Base-by-base conservation (phyloP, 2,329 filamentous ascomycete genomes). In the Ceratocystis lukuohia region DNA sequence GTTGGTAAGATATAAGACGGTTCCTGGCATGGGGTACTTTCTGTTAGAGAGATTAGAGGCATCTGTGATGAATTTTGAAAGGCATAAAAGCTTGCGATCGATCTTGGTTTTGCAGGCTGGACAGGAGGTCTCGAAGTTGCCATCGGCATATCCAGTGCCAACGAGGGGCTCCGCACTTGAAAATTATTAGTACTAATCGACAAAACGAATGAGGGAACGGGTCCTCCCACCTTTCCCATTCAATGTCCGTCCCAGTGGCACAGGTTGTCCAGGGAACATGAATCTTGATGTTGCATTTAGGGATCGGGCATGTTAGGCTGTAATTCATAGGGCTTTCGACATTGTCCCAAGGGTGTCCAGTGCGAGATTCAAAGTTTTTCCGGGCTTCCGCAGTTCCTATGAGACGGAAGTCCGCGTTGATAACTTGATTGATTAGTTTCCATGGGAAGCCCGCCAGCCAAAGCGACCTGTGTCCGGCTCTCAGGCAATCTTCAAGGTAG, bases 401-500 rank as follows among this genome's bases (percentile, higher is more conserved):
- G 71, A 87, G 89, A 64, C 79, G 78, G 71, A 88, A 86, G 22
- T 78, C 74, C 7, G 77, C 74, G 70, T 88, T 79, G 69, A 91
- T 88, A 44, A 78, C 80, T 1, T 75, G 70, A 66, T 84, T 79
- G 57, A 88, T 75, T 0, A 79, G 72, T 15, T 78, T 71, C 88
- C 87, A 92, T 0, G 88, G 89, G 69, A 93, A 79, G 0, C 83
- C 82, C 0, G 80, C 78, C 1, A 77, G 75, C 86, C 88, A 91
- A 1, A 82, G 73, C 33, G 81, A 76, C 66, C 78, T 77, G 1
- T 79, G 70, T 0, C 82, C 83, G 33, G 78, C 75, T 6, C 87
- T 80, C 66, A 91, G 76, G 71, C 84, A 85, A 72, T 93, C 89
- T 71, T 92, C 88, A 3, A 91, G 80, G 72, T 86, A 92, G n/a